phyloP scores from a whole-genome alignment of 106 monocot species.

The Narthecium ossifragum region DNA sequence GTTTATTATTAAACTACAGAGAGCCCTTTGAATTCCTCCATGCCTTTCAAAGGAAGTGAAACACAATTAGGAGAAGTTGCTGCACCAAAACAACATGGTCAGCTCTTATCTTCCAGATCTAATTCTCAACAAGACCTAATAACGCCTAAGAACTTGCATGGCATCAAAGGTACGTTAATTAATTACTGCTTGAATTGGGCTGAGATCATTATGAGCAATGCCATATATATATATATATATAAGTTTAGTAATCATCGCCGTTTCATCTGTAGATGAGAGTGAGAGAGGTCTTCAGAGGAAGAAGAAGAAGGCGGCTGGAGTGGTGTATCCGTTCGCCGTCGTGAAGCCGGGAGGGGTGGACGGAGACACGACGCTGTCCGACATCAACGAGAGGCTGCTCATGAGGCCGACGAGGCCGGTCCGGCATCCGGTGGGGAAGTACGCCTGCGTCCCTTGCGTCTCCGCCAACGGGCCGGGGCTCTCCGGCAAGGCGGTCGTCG shows the following conservation, averaged over 20 bases:
- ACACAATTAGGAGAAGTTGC: no score
- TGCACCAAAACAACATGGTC: background rate
- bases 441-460: slow-evolving; percentile 45
- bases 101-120: background rate
- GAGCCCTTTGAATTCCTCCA: background rate
- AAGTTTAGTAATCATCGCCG: background rate
- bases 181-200: no score
- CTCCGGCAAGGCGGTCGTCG: slow-evolving; percentile 87
- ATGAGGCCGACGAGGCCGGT: slow-evolving; percentile 74
- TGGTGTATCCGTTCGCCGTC: slow-evolving; percentile 73
- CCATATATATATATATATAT: background rate
- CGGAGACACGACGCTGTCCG: slow-evolving; percentile 61
- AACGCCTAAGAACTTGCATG: background rate
- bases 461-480: slow-evolving; percentile 39
- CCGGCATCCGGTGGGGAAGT: slow-evolving; percentile 81
- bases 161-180: background rate
- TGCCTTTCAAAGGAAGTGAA: background rate
- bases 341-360: slow-evolving; percentile 72
- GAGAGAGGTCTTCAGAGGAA: background rate
- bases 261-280: background rate
- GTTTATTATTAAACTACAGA: background rate
- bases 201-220: background rate
- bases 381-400: slow-evolving; percentile 69
- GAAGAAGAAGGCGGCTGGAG: slow-evolving; percentile 17
- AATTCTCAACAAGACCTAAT: background rate